Percentiles rank a stretch among this genome's conserved stretches.
Evolutionary conservation across 2,329 filamentous ascomycete genomes (phyloP).

Genomic region (Colletotrichum sp.): DNA sequence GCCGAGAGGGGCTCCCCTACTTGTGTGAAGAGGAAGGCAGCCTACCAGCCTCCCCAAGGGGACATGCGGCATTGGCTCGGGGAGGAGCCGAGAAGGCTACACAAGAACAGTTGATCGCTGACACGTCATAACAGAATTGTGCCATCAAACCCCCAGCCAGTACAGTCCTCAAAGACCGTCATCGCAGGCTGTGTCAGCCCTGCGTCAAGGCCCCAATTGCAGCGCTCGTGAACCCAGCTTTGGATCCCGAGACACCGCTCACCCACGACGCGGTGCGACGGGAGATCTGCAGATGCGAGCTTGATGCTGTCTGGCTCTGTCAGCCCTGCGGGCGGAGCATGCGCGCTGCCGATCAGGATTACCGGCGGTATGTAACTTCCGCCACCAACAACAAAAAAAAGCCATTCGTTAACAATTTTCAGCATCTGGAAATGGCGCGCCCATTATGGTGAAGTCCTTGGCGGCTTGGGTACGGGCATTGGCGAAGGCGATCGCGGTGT

Average conservation of each 20-base stretch:
- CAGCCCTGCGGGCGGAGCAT: constrained; percentile 80
- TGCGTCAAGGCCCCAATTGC: constrained; percentile 77
- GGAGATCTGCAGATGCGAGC: constrained; percentile 57
- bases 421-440: constrained; percentile 90
- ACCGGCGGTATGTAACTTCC: constrained; percentile 53
- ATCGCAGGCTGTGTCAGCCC: constrained; percentile 79
- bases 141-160: constrained; percentile 80
- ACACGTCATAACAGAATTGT: constrained; percentile 71
- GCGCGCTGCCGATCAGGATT: constrained; percentile 62
- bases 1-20: not conserved
- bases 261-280: constrained; percentile 61
- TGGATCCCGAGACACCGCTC: constrained; percentile 52
- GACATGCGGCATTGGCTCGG: not conserved
- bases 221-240: constrained; percentile 49
- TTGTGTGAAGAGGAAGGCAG: not conserved
- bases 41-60: not conserved
- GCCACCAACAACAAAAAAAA: not conserved
- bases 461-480: constrained; percentile 83
- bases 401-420: not conserved
- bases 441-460: constrained; percentile 81
- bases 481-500: constrained; percentile 89
- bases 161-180: constrained; percentile 71
- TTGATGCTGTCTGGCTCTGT: constrained; percentile 79
- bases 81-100: not conserved
- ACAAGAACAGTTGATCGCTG: constrained; percentile 8